Base-by-base conservation (phyloP, 345 rosid genomes). In the Angophora floribunda region DNA sequence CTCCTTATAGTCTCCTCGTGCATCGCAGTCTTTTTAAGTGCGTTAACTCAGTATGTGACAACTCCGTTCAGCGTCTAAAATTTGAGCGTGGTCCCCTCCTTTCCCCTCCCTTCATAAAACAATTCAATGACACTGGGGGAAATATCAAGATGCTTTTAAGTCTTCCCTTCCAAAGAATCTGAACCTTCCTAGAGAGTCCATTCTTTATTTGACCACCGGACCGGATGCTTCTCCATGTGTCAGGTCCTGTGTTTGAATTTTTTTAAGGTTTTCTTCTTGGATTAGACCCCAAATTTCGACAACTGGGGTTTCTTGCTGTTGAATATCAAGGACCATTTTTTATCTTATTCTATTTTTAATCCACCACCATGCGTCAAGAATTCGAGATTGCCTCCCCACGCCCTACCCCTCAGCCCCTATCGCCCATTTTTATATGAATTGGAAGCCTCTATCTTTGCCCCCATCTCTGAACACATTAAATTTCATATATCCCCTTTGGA, bases 151-250 rank as follows among this genome's bases (percentile, higher is more conserved):
- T 86, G 7, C 28, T 45, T 12, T 61, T 61, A 30, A 50, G 52
- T 22, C 53, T 61, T 55, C 75, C 75, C 52, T 89, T 78, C 52
- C 92, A 75, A 70, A 50, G 90, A 90, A 79, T 90, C 89, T 93
- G 95, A 93, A 92, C 90, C 95, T 96, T 93, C 95, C 90, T 87
- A 91, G 91, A 86, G 50, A 82, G 85, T 22, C 49, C 16, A n/a
- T 93, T 92, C 87, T 90, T 87, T 85, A 93, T 90, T 70, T 82
- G 53, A 80, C 75, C 85, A 9, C 86, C 55, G 89, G 87, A 85
- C 63, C 90, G 89, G 95, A 92, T 93, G 95, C 93, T 92, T 93
- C 97, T 93, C 90, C 87, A 88, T 70, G 89, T 92, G 93, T 91
- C 91, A 91, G 90, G 86, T 87, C 26, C 87, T 86, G 82, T 94